phyloP scores from a whole-genome alignment of 176 grass and related monocot genomes.

The Triticum dicoccoides region DNA sequence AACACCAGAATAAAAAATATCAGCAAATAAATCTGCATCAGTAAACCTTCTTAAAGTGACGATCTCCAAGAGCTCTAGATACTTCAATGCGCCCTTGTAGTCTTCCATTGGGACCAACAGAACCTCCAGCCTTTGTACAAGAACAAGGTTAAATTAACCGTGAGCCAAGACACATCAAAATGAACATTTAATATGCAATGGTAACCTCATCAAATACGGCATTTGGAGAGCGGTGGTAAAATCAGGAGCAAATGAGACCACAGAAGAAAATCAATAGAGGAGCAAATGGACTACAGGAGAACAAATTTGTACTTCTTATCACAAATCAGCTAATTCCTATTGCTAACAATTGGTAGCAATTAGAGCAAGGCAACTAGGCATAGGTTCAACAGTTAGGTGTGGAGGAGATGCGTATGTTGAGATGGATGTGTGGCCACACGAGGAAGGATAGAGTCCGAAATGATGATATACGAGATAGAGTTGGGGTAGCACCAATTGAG shows the following conservation, averaged over 20 bases:
- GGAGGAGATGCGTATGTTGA: too few relatives aligned
- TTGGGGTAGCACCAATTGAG: too few relatives aligned
- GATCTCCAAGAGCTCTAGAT: conserved; percentile 93
- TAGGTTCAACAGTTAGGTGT: neutral
- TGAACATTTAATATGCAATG: neutral
- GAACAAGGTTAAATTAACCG: conserved; percentile 19
- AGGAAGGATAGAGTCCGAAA: too few relatives aligned
- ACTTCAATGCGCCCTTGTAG: conserved; percentile 92
- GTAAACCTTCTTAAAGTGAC: conserved; percentile 92
- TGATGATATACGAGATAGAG: too few relatives aligned
- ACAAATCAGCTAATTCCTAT: neutral
- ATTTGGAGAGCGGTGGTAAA: neutral
- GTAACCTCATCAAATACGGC: neutral
- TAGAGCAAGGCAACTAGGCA: neutral
- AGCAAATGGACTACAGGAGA: neutral
- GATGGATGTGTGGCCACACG: too few relatives aligned
- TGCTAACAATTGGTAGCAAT: neutral
- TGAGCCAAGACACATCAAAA: neutral
- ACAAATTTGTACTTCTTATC: neutral
- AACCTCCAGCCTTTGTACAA: conserved; percentile 68
- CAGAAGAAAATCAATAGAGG: neutral
- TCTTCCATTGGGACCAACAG: conserved; percentile 85
- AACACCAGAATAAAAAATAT: neutral
- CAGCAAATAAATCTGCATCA: conserved; percentile 1
- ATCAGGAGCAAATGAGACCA: neutral